Base-by-base conservation (phyloP, 169 alveolate species). In the Cryptosporidium ubiquitum region DNA sequence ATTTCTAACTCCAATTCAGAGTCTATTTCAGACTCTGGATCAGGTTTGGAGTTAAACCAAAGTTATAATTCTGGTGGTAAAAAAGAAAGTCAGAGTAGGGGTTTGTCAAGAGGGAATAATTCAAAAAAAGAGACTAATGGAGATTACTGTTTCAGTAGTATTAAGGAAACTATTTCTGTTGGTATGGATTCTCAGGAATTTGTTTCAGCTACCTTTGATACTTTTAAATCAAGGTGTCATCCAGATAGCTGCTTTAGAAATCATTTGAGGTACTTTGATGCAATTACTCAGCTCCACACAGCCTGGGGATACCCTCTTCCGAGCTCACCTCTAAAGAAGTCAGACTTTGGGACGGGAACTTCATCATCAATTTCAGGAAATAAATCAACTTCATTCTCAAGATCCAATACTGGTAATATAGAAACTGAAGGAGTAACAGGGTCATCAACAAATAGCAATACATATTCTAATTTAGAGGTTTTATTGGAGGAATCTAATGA, bases 401-500 rank as follows among this genome's bases (percentile, higher is more conserved):
- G 51, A 18, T 18, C 69, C 2, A 35, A 35, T 9, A 29, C 14
- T 42, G 33, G 40, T 7, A n/a, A 47, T 44, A 23, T 12, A 2
- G 26, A 71, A 0, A 7, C 85, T 23, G 85, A 51, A 29, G 44
- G 49, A n/a, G 31, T 33, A 31, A 1, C 73, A 33, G 44, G 51
- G 9, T 31, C 73, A 9, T 33, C 73, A 14, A 20, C 51, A 16
- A 23, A 37, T 47, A 44, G 64, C 29, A 33, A 33, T 26, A 55
- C 66, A 26, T 55, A 55, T 26, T 55, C 84, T 10, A 69, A 73
- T 31, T 92, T 92, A 69, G 92, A 85, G 18, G 91, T 86, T 49
- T 75, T 92, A 35, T 70, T 92, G 29, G 92, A 85, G 29, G 95
- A 92, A 58, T 70, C 92, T 12, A 84, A 75, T 12, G 93, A 92